Conservation (phyloP, 148 eudicot genomes). For the Silene latifolia region DNA sequence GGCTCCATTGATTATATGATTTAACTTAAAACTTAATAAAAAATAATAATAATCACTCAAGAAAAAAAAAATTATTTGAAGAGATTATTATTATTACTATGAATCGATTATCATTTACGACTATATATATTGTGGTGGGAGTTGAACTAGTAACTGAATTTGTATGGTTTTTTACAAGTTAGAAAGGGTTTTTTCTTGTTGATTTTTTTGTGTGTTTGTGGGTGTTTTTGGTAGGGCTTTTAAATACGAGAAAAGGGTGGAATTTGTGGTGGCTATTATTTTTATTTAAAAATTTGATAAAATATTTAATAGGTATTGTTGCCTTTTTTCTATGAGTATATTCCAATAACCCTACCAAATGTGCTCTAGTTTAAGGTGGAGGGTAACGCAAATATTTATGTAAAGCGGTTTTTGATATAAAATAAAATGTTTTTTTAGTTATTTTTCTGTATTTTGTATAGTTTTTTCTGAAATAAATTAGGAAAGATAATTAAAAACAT, state of each 20-base stretch:
- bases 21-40: not conserved
- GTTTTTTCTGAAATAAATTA: too few relatives aligned
- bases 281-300: not conserved
- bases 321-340: not conserved
- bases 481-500: too few relatives aligned
- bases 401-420: too few relatives aligned
- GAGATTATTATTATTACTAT: too few relatives aligned
- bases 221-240: constrained; percentile 11
- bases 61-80: not conserved
- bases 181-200: not conserved
- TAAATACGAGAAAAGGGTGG: not conserved
- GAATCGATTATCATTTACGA: too few relatives aligned
- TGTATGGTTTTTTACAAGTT: not conserved
- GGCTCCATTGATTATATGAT: constrained; percentile 25
- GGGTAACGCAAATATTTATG: too few relatives aligned
- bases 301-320: not conserved
- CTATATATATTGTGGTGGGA: not conserved
- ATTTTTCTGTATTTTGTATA: too few relatives aligned
- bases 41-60: not conserved
- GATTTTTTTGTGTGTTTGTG: not conserved
- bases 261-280: constrained; percentile 7
- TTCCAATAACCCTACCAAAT: not conserved
- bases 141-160: not conserved
- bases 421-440: too few relatives aligned
- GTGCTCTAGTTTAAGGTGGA: not conserved